A percentile compares a stretch with the other conserved stretches of the same genome.
Conservation (phyloP, 1,284 basidiomycete species). For the Moniliophthora roreri region DNA sequence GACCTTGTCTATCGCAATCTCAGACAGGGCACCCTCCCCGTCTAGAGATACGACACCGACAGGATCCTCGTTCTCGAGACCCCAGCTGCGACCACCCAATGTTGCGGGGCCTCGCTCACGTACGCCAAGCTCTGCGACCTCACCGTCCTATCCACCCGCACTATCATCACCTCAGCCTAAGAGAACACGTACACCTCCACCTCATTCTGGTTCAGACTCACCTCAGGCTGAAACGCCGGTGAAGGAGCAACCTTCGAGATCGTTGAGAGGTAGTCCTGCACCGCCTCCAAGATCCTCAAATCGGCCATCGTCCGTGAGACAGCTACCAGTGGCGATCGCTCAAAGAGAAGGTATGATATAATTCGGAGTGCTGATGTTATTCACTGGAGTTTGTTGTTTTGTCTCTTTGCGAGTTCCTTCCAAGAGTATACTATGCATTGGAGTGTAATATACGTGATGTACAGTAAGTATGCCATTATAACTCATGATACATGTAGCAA, state of each 20-base stretch:
- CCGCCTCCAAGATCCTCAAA: constrained; percentile 60
- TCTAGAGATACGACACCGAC: neutral
- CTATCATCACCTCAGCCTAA: constrained; percentile 29
- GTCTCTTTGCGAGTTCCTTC: too few species aligned
- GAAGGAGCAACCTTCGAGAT: constrained; percentile 32
- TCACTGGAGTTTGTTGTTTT: too few species aligned
- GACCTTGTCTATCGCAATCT: neutral
- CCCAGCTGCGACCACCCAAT: neutral
- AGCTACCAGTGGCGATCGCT: constrained; percentile 46
- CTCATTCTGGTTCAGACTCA: constrained; percentile 1
- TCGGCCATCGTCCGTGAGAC: constrained; percentile 47
- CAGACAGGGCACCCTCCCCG: neutral
- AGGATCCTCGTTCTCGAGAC: neutral
- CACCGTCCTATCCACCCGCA: constrained; percentile 2
- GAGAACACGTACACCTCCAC: constrained; percentile 28
- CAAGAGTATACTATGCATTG: too few species aligned
- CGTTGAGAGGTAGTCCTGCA: constrained; percentile 31
- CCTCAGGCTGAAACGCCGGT: constrained; percentile 21
- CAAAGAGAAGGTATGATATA: constrained; percentile 59
- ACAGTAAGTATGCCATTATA: too few species aligned
- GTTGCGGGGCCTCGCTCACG: neutral
- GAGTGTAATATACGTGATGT: too few species aligned
- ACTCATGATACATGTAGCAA: too few species aligned
- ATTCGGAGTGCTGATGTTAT: too few species aligned
- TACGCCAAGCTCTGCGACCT: constrained; percentile 6